These are phyloP conservation scores for Ceratocystis smalleyi DNA, from an alignment of 2,329 filamentous ascomycete species.

Conservation along the genomic window DNA sequence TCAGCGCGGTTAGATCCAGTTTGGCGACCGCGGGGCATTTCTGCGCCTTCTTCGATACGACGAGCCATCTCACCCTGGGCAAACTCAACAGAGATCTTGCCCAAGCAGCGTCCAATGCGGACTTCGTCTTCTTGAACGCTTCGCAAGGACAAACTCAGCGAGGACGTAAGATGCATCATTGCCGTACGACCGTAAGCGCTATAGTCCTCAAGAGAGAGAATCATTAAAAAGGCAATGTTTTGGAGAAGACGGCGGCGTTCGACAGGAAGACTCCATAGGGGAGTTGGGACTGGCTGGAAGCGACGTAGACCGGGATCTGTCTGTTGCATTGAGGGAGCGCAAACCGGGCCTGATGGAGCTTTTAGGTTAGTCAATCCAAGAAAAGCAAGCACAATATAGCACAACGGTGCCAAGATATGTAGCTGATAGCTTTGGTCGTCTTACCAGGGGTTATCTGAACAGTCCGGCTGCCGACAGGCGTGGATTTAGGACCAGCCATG, in stretches of 20 bases:
- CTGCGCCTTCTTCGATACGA: conserved; percentile 18
- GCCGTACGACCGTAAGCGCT: conserved; percentile 56
- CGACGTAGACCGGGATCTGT: conserved; percentile 33
- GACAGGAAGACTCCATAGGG: conserved; percentile 42
- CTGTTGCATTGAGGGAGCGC: conserved; percentile 27
- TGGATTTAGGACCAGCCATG: neutral
- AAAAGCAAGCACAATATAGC: too few species aligned
- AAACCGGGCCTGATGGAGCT: conserved; percentile 24
- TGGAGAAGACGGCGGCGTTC: conserved; percentile 53
- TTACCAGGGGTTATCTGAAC: conserved; percentile 8
- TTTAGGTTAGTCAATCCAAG: neutral
- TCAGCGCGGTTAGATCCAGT: conserved; percentile 15
- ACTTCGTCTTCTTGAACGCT: conserved; percentile 56
- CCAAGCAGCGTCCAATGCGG: conserved; percentile 57
- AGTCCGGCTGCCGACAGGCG: conserved; percentile 8
- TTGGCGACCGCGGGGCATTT: conserved; percentile 22
- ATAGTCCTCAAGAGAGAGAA: conserved; percentile 66
- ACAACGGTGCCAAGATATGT: neutral
- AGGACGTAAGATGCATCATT: conserved; percentile 53
- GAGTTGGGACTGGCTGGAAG: conserved; percentile 45
- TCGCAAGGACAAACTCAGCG: conserved; percentile 50
- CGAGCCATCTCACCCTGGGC: conserved; percentile 16
- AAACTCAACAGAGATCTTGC: conserved; percentile 44
- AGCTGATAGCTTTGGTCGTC: neutral
- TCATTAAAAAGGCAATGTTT: conserved; percentile 54